These are phyloP conservation scores for Rhizoclosmatium sp. DNA, from an alignment of 192 early-diverging fungal genomes.

Conservation along the genomic window DNA sequence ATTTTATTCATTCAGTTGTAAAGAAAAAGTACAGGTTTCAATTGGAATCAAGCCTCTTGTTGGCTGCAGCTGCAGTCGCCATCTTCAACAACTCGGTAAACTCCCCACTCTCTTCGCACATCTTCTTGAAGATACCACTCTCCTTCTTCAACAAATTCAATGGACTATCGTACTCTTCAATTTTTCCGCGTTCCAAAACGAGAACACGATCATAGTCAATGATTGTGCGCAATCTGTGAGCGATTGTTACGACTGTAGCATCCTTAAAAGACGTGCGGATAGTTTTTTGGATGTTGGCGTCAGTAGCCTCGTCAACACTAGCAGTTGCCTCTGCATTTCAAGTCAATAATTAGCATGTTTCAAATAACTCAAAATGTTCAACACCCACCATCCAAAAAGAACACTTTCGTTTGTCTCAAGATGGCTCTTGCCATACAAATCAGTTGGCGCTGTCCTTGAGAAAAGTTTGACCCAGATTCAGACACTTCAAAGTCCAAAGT, in stretches of 20 bases:
- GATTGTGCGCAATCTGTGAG: slow-evolving; percentile 77
- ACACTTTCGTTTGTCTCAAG: slow-evolving; percentile 40
- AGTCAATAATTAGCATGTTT: slow-evolving; percentile 24
- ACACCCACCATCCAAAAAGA: slow-evolving; percentile 44
- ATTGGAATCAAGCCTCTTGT: too few species aligned
- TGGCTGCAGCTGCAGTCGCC: neutral
- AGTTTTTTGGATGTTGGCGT: slow-evolving; percentile 71
- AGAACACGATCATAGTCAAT: slow-evolving; percentile 68
- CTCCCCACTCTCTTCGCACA: slow-evolving; percentile 79
- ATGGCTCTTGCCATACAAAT: slow-evolving; percentile 62
- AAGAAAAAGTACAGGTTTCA: too few species aligned
- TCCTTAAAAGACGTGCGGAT: slow-evolving; percentile 70
- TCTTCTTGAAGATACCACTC: slow-evolving; percentile 32
- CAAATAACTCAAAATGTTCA: neutral
- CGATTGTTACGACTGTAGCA: slow-evolving; percentile 74
- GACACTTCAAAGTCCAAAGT: slow-evolving; percentile 66
- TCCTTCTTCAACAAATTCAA: slow-evolving; percentile 37
- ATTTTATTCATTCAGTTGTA: too few species aligned
- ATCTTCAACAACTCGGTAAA: slow-evolving; percentile 70
- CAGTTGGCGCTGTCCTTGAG: slow-evolving; percentile 51
- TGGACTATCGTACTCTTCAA: slow-evolving; percentile 77
- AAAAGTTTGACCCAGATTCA: slow-evolving; percentile 44
- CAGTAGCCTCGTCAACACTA: slow-evolving; percentile 63
- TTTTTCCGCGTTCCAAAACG: slow-evolving; percentile 73
- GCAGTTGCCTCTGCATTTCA: slow-evolving; percentile 57